Evolutionary conservation across 192 early-diverging fungal species (phyloP), one percentile per base, ranked within the genome.

Genomic region (Podila epicladia): DNA sequence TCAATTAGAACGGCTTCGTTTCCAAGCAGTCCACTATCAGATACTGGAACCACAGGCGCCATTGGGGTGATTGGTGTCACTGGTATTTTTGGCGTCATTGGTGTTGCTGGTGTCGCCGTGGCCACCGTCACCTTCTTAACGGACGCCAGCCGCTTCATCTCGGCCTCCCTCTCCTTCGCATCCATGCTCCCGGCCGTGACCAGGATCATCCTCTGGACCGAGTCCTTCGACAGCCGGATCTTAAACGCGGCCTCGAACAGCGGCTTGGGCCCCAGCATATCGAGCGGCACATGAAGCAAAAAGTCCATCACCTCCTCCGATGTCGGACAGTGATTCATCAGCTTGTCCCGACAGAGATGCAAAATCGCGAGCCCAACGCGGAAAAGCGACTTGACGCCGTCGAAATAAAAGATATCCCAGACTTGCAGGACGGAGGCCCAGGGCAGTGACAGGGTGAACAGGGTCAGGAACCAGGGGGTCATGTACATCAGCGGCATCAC

Each of bases 391-490:
- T 98, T 97, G 59, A 91, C 85, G 71, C 92, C 94, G 82, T 95
- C 93, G 74, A 87, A 93, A 62, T 93, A 89, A 64, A 98, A 94
- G 80, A 95, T 92, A 84, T 98, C 97, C 96, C 96, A 97, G 33
- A 98, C 90, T 17, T 95, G 85, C 48, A 98, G 83, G 2, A 94
- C 95, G 3, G 95, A 89, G 4, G 88, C 82, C 97, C 97, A 98
- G 20, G 96, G 96, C 48, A 97, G 80, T 19, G 92, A 84, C 85
- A 93, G 86, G 5, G 96, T 98, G 68, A 94, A 99, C 7, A 94
- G 75, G 0, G 97, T 97, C 83, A 99, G 84, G 65, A 98, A 97
- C 97, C 97, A 99, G 37, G 94, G 93, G 5, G 97, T 93, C 31
- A 95, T 92, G 57, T 95, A 99, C 93, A 95, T 97, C 41, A 98